Base-by-base conservation (phyloP, 495 filamentous ascomycete species). In the Neurospora cerealis region DNA sequence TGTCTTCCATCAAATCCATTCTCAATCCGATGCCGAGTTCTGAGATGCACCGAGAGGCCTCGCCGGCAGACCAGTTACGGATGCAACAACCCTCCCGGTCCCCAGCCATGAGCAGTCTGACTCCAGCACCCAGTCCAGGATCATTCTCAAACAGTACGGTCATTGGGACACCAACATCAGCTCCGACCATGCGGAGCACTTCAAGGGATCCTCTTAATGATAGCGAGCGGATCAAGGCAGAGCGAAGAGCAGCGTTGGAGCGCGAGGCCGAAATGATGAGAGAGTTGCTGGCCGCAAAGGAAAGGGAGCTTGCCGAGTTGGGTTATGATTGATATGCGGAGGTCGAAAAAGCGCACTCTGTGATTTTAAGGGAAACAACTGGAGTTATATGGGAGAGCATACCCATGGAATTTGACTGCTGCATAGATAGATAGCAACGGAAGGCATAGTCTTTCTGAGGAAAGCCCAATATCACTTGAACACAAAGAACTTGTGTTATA, bases 1-100 rank as follows among this genome's bases (percentile, higher is more conserved):
- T 94, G 2, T 91, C 90, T 69, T 94, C 92, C 2, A 96, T 96
- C 69, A 93, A 89, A 40, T 93, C 92, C 4, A 92, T 96, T 62
- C 83, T 96, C 37, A 95, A 95, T 74, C 89, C 84, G 10, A 77
- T 76, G 24, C 71, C 73, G 15, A 80, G 74, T 62, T 75, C 75
- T 2, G 75, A 71, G 40, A 73, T 71, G 70, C 73, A 62, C 72
- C 73, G 37, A 15, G 74, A 77, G 28, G 79, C 81, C 1, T 76
- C 71, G 13, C 21, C 71, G 3, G 54, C 54, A 34, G 75, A 80
- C n/a, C 78, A 79, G 10, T 69, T 76, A 39, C 46, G 80, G 54
- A 66, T 66, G 54, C 54, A 66, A 77, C 79, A 79, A 37, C 73
- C 78, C n/a, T 48, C 79, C 21, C 80, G 75, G 69, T 83, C 82